Percentiles rank a stretch among this genome's conserved stretches.
Conservation (phyloP, 1,284 basidiomycete genomes). For the Amylostereum areolatum region DNA sequence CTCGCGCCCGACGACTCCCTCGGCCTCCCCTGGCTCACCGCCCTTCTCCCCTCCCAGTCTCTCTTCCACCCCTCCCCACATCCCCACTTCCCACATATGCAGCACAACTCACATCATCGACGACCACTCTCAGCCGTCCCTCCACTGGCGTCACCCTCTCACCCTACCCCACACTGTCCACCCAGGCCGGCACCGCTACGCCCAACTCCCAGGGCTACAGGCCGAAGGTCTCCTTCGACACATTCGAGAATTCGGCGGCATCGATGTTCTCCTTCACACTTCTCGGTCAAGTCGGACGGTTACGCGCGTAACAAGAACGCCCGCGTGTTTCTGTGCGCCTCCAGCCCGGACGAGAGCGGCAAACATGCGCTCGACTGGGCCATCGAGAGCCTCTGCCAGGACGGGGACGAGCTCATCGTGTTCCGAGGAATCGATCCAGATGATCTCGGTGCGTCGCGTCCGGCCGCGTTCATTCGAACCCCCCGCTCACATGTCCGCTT, state of each 20-base stretch:
- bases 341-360: conserved; percentile 86
- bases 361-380: conserved; percentile 85
- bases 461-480: neutral
- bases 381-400: conserved; percentile 81
- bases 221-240: conserved; percentile 77
- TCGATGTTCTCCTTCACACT: conserved; percentile 57
- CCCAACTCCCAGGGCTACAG: conserved; percentile 51
- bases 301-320: conserved; percentile 79
- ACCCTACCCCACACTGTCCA: conserved; percentile 12
- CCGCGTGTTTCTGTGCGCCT: conserved; percentile 87
- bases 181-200: conserved; percentile 13
- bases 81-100: conserved; percentile 9
- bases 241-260: conserved; percentile 34
- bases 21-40: conserved; percentile 15
- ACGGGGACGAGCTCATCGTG: conserved; percentile 92
- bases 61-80: conserved; percentile 12
- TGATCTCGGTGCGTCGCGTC: conserved; percentile 54
- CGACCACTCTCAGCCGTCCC: conserved; percentile 6
- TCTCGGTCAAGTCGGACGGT: conserved; percentile 79
- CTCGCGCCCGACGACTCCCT: conserved; percentile 22
- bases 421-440: conserved; percentile 87
- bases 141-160: conserved; percentile 19
- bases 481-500: neutral
- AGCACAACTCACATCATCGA: conserved; percentile 1
- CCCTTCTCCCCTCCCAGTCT: conserved; percentile 15